These are phyloP conservation scores for Aspergillus kassunensis DNA, from an alignment of 495 filamentous ascomycete species.

Conservation along the genomic window DNA sequence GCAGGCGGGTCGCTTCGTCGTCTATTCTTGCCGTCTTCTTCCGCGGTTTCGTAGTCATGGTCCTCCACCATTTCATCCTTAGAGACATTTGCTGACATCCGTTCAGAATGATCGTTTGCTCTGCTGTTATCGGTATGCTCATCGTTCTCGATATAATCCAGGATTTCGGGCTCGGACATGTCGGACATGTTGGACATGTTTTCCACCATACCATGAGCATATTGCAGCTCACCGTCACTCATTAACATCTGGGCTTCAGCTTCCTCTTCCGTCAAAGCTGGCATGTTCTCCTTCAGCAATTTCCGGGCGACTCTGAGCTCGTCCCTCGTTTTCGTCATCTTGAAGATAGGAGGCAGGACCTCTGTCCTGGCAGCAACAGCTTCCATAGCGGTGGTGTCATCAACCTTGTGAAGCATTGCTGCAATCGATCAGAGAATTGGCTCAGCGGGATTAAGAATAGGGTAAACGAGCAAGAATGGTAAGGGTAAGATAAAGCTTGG, in stretches of 20 bases:
- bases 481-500: neutral
- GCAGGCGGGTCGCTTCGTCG: slow-evolving; percentile 7
- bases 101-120: neutral
- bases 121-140: neutral
- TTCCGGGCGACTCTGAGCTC: slow-evolving; percentile 6
- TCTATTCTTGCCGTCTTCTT: neutral
- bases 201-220: neutral
- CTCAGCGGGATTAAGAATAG: neutral
- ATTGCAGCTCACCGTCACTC: neutral
- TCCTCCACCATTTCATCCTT: neutral
- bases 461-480: neutral
- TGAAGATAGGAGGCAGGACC: slow-evolving; percentile 12
- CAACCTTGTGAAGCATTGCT: slow-evolving; percentile 13
- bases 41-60: neutral
- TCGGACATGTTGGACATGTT: neutral
- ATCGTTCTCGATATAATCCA: neutral
- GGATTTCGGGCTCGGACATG: neutral
- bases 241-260: neutral
- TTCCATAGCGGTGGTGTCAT: neutral
- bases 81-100: neutral
- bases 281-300: slow-evolving; percentile 5
- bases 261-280: neutral
- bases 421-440: neutral
- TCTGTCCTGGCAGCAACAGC: neutral
- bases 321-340: slow-evolving; percentile 13